These are phyloP conservation scores for Scutellaria barbata DNA, from an alignment of 257 asterid genomes.

Conservation along the genomic window DNA sequence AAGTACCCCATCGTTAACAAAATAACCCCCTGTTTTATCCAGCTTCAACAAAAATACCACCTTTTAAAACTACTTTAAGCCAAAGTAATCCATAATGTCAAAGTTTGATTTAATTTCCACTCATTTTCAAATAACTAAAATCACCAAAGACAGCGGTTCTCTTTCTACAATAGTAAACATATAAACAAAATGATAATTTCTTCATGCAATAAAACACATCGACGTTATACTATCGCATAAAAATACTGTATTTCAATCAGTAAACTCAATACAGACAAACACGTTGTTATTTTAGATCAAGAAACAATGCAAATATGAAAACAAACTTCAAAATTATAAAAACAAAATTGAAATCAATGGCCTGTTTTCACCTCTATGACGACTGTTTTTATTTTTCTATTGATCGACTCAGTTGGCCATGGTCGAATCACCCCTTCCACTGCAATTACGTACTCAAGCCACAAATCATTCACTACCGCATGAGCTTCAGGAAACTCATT, in stretches of 20 bases:
- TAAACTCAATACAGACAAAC: background rate
- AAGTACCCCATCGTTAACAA: background rate
- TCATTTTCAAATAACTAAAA: background rate
- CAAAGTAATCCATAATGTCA: background rate
- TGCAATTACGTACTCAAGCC: conserved; percentile 88
- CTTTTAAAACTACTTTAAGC: background rate
- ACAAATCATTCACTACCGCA: conserved; percentile 72
- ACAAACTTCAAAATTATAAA: background rate
- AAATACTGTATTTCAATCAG: background rate
- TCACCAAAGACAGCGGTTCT: background rate
- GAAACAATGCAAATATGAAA: background rate
- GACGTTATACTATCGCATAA: background rate
- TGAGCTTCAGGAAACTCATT: conserved; percentile 94
- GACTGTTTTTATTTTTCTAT: conserved; percentile 92
- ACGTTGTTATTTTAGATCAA: background rate
- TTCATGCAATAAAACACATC: background rate
- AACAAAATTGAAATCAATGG: background rate
- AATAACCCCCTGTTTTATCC: background rate
- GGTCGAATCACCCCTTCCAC: conserved; percentile 86
- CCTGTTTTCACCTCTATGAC: conserved; percentile 65
- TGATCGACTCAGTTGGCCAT: conserved; percentile 80
- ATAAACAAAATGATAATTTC: background rate
- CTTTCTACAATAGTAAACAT: background rate
- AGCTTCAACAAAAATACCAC: background rate
- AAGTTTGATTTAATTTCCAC: background rate